phyloP scores from a whole-genome alignment of 2,329 filamentous ascomycete genomes.

The Mariannaea elegans region DNA sequence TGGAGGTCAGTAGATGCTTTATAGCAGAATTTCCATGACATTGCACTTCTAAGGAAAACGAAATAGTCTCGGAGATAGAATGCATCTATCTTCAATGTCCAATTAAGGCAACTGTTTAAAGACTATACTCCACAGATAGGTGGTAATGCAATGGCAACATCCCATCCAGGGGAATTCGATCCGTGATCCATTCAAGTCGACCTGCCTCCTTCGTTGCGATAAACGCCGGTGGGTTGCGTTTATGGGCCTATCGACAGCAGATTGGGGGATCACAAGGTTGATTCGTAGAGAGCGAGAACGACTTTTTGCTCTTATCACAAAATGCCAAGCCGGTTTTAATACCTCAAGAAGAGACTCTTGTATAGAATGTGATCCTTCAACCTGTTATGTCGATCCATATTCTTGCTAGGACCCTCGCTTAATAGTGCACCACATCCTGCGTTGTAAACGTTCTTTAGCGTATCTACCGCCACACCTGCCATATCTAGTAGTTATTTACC shows the following conservation, averaged over 20 bases:
- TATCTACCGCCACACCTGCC: constrained; percentile 7
- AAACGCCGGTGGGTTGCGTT: not conserved
- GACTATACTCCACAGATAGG: not conserved
- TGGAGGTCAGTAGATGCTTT: not conserved
- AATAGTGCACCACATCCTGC: not conserved
- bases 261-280: not conserved
- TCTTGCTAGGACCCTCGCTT: not conserved
- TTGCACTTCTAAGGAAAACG: not conserved
- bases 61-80: not conserved
- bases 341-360: constrained; percentile 1
- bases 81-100: not conserved
- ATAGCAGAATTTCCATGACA: not conserved
- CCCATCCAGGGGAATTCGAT: not conserved
- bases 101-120: not conserved
- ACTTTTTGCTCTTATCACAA: constrained; percentile 6
- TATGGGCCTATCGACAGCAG: not conserved
- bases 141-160: not conserved
- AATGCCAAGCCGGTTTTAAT: constrained; percentile 8
- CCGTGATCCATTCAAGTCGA: not conserved
- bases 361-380: not conserved
- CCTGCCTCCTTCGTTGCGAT: constrained; percentile 1
- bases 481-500: constrained; percentile 9
- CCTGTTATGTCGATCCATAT: not conserved
- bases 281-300: not conserved
- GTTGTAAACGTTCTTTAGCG: not conserved